Evolutionary conservation across 2,329 filamentous ascomycete species (phyloP).

Genomic region (Triangularia setosa): DNA sequence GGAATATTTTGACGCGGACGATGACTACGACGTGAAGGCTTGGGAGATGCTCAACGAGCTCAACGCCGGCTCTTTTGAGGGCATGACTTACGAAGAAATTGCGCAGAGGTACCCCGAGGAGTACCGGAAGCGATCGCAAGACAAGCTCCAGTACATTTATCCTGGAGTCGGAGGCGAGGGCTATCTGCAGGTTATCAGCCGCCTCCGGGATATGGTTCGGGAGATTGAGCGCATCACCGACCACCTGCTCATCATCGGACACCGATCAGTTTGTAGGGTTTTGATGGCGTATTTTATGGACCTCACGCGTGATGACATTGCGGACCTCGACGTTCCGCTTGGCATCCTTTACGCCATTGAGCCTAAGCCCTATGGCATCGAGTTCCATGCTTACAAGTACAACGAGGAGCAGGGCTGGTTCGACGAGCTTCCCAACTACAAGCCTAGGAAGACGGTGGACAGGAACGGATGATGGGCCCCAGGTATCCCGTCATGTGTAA

Average conservation of each 20-base stretch:
- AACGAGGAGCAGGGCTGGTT: slow-evolving; percentile 76
- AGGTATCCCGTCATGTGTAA: background rate
- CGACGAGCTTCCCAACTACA: slow-evolving; percentile 79
- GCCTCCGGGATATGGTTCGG: slow-evolving; percentile 89
- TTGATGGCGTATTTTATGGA: slow-evolving; percentile 96
- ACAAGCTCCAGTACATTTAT: slow-evolving; percentile 96
- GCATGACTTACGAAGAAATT: slow-evolving; percentile 91
- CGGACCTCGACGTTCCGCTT: slow-evolving; percentile 87
- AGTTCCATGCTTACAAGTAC: slow-evolving; percentile 94
- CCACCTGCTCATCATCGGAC: slow-evolving; percentile 86
- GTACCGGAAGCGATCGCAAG: slow-evolving; percentile 70
- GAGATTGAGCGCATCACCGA: slow-evolving; percentile 97
- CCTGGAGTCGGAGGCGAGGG: slow-evolving; percentile 93
- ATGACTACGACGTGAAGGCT: slow-evolving; percentile 93
- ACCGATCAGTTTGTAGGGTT: slow-evolving; percentile 87
- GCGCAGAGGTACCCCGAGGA: slow-evolving; percentile 73
- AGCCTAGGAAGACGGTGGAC: slow-evolving; percentile 58
- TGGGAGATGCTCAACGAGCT: slow-evolving; percentile 98
- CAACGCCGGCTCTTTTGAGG: slow-evolving; percentile 88
- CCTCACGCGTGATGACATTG: slow-evolving; percentile 83
- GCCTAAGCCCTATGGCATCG: slow-evolving; percentile 95
- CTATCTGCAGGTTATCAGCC: slow-evolving; percentile 95
- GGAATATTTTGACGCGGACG: slow-evolving; percentile 82
- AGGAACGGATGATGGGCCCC: slow-evolving; percentile 30
- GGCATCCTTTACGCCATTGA: slow-evolving; percentile 94